Percentiles rank a stretch among this genome's conserved stretches.
These are phyloP conservation scores for Suhomyces vadensis DNA, from an alignment of 805 yeast species.

Conservation along the genomic window DNA sequence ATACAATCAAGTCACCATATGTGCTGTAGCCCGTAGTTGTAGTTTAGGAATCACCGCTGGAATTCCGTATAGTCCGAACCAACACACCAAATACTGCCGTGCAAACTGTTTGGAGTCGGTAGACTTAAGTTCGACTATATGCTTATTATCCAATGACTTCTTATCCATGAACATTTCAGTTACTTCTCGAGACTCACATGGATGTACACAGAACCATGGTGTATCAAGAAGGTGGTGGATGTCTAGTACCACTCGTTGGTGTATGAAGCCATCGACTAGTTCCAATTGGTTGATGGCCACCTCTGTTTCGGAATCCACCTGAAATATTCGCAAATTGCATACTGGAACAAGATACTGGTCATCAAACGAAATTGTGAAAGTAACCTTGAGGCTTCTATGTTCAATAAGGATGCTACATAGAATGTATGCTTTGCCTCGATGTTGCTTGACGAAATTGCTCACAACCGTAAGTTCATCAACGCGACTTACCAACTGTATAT, in stretches of 20 bases:
- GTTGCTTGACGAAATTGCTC: conserved; percentile 8
- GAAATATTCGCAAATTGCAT: conserved; percentile 23
- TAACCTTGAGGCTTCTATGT: conserved; percentile 11
- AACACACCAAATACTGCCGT: conserved; percentile 22
- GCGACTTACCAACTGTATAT: background rate
- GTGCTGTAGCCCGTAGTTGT: background rate
- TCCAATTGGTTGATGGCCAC: background rate
- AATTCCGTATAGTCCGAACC: conserved; percentile 28
- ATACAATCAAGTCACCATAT: background rate
- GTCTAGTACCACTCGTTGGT: conserved; percentile 6
- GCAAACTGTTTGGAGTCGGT: too few species aligned
- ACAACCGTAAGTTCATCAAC: conserved; percentile 3
- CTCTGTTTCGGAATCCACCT: conserved; percentile 2
- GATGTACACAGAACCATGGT: conserved; percentile 29
- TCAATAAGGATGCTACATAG: conserved; percentile 1
- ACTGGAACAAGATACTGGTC: conserved; percentile 33
- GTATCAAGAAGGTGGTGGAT: conserved; percentile 12
- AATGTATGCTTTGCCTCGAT: background rate
- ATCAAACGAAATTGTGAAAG: conserved; percentile 31
- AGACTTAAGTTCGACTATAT: too few species aligned
- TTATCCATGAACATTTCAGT: conserved; percentile 15
- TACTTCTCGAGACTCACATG: conserved; percentile 28
- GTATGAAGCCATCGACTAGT: background rate
- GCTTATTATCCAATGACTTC: background rate
- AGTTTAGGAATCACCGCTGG: conserved; percentile 14